Base-by-base conservation (phyloP, 1,139 yeast species). In the Chernovozyma sophiae-reginae region DNA sequence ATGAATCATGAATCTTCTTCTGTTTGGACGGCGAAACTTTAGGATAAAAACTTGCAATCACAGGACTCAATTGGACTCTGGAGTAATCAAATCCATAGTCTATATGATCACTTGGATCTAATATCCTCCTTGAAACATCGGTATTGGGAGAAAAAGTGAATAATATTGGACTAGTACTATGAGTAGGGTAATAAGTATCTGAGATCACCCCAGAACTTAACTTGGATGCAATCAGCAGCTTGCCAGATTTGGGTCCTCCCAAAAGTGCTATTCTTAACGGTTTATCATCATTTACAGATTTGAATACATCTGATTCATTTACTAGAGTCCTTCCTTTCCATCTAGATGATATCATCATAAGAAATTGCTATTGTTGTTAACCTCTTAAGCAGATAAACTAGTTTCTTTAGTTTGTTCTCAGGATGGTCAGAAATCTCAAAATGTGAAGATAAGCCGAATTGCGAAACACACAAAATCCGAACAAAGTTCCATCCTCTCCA, bases 151-250 rank as follows among this genome's bases (percentile, higher is more conserved):
- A 53, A 48, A 67, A 82, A 17, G 74, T 74, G 46, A 80, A 69
- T 34, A 82, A 56, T 39, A 78, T 65, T 11, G 86, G 77, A 20
- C 65, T 62, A 56, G 65, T 73, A 52, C 58, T 72, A 22, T 62
- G 65, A 1, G 90, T 83, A 2, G 92, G 92, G 47, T 84, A 83
- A 53, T 84, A 79, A 4, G 79, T 75, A 32, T 73, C 80, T 24
- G 68, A 61, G 28, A 73, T 70, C 33, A 68, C 64, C 13, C 75
- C 72, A 33, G 74, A 66, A 18, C 65, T 53, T 16, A 79, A 48
- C 38, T 77, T 68, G 19, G 81, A 74, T n/a, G 74, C 66, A 17
- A 70, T 57, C 2, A 77, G 63, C 2, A 79, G 68, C 48, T 75
- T 75, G 8, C 81, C 81, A 2, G 71, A 65, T 39, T 61, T 64